Percentiles rank a stretch among this genome's conserved stretches.
phyloP scores from a whole-genome alignment of 345 rosid species.

The Gossypium thurberi region DNA sequence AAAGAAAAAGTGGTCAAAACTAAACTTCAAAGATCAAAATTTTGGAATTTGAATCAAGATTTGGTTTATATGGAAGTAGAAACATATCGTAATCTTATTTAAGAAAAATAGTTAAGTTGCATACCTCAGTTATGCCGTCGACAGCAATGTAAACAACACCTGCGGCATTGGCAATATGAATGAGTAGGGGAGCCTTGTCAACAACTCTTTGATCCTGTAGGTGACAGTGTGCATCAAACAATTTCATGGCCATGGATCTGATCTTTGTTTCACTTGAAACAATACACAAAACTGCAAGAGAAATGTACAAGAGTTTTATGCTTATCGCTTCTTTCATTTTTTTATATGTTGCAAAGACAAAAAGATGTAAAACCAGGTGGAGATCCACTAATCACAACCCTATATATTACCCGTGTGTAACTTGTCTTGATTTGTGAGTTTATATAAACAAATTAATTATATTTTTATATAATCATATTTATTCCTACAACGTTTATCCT shows the following conservation, averaged over 20 bases:
- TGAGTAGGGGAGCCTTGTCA: constrained; percentile 48
- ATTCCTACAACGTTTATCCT: no score
- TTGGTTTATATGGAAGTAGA: no score
- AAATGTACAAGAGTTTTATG: background rate
- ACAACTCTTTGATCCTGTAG: constrained; percentile 81
- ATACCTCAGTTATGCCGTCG: constrained; percentile 7
- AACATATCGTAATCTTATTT: no score
- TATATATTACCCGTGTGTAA: background rate
- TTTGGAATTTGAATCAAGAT: background rate
- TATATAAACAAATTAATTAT: background rate
- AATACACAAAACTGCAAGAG: background rate
- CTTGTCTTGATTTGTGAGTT: background rate
- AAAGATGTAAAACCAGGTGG: background rate
- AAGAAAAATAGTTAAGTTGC: background rate
- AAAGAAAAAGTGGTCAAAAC: background rate
- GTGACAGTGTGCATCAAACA: constrained; percentile 96
- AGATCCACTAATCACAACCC: no score
- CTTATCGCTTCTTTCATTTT: background rate
- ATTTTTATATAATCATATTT: background rate
- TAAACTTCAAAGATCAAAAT: background rate
- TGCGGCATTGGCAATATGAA: background rate
- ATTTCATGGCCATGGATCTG: constrained; percentile 31
- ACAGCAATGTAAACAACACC: constrained; percentile 1
- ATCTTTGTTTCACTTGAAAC: background rate
- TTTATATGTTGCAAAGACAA: background rate